Conservation (phyloP, 495 filamentous ascomycete species). For the Bathelium albidoporum region DNA sequence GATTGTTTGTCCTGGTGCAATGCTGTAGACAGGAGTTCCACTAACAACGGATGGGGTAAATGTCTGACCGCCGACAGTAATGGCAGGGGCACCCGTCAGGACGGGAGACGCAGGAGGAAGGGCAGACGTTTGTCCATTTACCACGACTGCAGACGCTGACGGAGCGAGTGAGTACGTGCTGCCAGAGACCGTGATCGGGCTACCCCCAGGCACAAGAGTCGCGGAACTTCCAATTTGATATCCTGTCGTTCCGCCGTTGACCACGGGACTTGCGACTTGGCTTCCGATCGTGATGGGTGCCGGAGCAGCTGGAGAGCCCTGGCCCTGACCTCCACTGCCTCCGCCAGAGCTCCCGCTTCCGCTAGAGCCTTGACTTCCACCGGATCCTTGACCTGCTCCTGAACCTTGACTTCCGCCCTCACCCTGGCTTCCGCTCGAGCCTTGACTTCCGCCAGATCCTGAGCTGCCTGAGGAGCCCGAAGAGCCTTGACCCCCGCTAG, state of each 20-base stretch:
- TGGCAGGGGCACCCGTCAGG: neutral
- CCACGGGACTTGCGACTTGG: neutral
- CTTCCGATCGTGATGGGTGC: neutral
- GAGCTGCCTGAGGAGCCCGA: neutral
- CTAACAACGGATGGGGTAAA: neutral
- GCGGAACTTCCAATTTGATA: neutral
- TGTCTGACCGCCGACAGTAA: neutral
- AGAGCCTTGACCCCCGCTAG: neutral
- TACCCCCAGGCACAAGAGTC: slow-evolving; percentile 15
- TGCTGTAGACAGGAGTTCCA: slow-evolving; percentile 1
- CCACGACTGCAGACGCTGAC: slow-evolving; percentile 4
- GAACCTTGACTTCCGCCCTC: neutral
- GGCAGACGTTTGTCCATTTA: slow-evolving; percentile 13
- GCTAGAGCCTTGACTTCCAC: neutral
- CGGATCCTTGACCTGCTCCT: neutral
- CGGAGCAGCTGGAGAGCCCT: slow-evolving; percentile 3
- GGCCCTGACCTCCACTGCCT: neutral
- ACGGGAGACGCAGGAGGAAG: slow-evolving; percentile 1
- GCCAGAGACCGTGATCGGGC: slow-evolving; percentile 8
- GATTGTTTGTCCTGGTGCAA: slow-evolving; percentile 4
- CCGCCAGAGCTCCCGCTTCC: neutral
- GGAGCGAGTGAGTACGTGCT: neutral
- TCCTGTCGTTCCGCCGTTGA: neutral
- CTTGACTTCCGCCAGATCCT: neutral
- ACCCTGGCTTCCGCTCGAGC: neutral